phyloP scores from a whole-genome alignment of 768 basidiomycete species.

The Galerina marginata region DNA sequence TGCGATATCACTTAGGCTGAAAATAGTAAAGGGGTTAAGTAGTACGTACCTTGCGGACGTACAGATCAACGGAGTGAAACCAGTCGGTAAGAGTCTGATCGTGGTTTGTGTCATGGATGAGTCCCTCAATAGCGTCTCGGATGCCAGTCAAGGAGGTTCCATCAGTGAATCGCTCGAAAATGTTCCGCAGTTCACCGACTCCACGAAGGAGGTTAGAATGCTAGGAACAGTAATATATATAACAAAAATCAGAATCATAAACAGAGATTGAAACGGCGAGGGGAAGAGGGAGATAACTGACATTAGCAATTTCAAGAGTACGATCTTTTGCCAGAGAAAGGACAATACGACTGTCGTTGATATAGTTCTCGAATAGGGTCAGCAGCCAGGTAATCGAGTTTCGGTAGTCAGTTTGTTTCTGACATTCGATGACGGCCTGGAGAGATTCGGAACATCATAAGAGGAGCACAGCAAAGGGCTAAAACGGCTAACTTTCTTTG shows the following conservation, averaged over 20 bases:
- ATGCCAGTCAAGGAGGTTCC: conserved; percentile 68
- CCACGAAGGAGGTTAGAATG: conserved; percentile 64
- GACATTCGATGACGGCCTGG: conserved; percentile 87
- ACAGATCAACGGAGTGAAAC: conserved; percentile 68
- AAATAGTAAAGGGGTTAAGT: neutral
- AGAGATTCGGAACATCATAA: neutral
- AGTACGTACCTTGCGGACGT: conserved; percentile 62
- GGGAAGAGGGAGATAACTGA: conserved; percentile 29
- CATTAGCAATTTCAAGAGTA: conserved; percentile 17
- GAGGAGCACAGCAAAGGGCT: neutral
- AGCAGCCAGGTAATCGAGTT: conserved; percentile 79
- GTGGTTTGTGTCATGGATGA: conserved; percentile 68
- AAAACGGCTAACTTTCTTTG: conserved; percentile 74
- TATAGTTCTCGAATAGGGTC: conserved; percentile 65
- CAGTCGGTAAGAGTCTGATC: conserved; percentile 80
- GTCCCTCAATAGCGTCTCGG: conserved; percentile 68
- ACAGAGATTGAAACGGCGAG: too few relatives aligned
- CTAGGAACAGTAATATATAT: conserved; percentile 24
- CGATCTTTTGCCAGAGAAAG: conserved; percentile 26
- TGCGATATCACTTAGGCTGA: conserved; percentile 20
- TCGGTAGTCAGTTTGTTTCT: conserved; percentile 91
- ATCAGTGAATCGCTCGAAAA: conserved; percentile 93
- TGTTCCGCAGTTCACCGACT: conserved; percentile 68
- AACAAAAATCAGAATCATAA: neutral
- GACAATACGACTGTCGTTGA: conserved; percentile 47